These are phyloP conservation scores for Amylostereum areolatum DNA, from an alignment of 1,284 basidiomycete species.

Conservation along the genomic window DNA sequence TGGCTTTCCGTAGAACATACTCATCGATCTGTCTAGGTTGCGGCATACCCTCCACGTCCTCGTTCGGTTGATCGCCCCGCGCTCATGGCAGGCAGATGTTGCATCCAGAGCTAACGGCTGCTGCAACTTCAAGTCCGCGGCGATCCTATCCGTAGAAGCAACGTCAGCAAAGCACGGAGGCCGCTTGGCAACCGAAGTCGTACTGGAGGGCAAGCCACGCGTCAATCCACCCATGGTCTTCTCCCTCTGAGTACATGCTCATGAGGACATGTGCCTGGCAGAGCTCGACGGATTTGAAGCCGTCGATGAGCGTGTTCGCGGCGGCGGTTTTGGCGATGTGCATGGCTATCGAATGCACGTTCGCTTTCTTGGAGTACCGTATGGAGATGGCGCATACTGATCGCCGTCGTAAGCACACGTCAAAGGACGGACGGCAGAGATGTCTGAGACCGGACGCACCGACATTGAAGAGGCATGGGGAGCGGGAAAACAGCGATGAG, in stretches of 20 bases:
- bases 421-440: no score
- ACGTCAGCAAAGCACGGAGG: no score
- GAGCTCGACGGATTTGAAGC: neutral
- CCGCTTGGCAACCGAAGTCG: no score
- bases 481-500: neutral
- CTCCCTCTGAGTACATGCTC: neutral
- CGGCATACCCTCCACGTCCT: neutral
- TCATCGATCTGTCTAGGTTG: neutral
- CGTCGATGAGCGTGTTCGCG: neutral
- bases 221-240: neutral
- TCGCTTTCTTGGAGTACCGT: slow-evolving; percentile 65
- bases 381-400: slow-evolving; percentile 78
- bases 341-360: slow-evolving; percentile 54
- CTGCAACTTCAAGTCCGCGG: no score
- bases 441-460: no score
- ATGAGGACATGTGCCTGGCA: neutral
- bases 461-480: neutral
- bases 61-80: neutral
- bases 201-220: neutral
- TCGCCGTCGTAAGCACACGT: no score
- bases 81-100: neutral
- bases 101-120: no score
- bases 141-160: no score
- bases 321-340: neutral
- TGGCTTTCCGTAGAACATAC: neutral